Evolutionary conservation across 805 yeast species (phyloP), one percentile per base, ranked within the genome.

Genomic region (Barnettozyma wickerhamii): DNA sequence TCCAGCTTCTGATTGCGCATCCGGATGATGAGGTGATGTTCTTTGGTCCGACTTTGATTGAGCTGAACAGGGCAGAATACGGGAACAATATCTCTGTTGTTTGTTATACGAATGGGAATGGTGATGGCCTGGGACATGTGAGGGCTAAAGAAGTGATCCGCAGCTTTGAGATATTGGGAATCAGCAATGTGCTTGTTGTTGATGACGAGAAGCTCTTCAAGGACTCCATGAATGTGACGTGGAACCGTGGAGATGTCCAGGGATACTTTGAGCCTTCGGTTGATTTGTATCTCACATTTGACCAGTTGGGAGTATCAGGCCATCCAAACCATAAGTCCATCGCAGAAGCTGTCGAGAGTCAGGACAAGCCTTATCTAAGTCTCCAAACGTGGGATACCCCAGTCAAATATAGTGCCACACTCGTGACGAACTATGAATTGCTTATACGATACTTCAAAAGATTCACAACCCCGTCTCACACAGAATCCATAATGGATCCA

Each of bases 1-100:
- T 77, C 2, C 73, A 69, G 49, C 65, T 81, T 34, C 64, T 91
- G 10, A 81, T 89, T 30, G 96, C 96, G 0, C 99, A 93, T 62
- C 99, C 99, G 0, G 99, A 93, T 62, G 99, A 93, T 60, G 99
- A 93, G 63, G 90, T 88, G 38, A 93, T 93, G 99, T 93, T 93
- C 62, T 93, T 93, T 55, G 78, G 88, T 1, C 99, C 99, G 0
- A 69, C 90, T 0, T 49, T 89, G 24, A 59, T 75, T 7, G 81
- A 77, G 47, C 47, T 71, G n/a, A 48, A 70, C 9, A 72, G 73
- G 45, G 62, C 71, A 1, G 61, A 69, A 36, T 66, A 75, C 49
- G 58, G 67, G 39, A 83, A 82, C 52, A 48, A 55, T 7, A 63
- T 89, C 13, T 69, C 74, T 29, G 54, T 90, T 10, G 54, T 88